These are phyloP conservation scores for Saccharomycopsis schoenii DNA, from an alignment of 805 yeast genomes.

Conservation along the genomic window DNA sequence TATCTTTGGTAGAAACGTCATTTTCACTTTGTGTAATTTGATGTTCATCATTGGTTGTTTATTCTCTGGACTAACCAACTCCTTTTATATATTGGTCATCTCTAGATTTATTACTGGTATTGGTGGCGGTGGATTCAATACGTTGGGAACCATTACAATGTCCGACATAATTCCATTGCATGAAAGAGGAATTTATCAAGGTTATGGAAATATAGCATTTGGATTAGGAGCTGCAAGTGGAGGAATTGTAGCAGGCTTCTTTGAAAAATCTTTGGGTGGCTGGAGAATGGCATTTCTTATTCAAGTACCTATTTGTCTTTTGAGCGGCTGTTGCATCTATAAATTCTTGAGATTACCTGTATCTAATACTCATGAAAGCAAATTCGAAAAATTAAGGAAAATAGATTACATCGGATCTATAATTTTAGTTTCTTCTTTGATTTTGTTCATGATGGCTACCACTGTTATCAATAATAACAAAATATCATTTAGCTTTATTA, in stretches of 20 bases:
- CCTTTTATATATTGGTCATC: constrained; percentile 31
- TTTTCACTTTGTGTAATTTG: constrained; percentile 32
- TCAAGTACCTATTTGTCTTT: constrained; percentile 43
- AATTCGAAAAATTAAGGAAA: constrained; percentile 39
- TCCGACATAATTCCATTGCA: constrained; percentile 70
- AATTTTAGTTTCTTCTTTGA: constrained; percentile 46
- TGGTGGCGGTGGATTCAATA: constrained; percentile 85
- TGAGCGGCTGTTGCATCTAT: constrained; percentile 32
- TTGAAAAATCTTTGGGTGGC: constrained; percentile 38
- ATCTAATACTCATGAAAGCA: constrained; percentile 30
- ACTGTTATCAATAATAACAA: constrained; percentile 25
- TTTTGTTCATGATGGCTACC: constrained; percentile 52
- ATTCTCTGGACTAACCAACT: constrained; percentile 29
- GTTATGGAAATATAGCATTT: constrained; percentile 61
- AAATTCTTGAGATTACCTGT: constrained; percentile 36
- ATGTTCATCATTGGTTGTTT: constrained; percentile 39
- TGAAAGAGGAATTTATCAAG: constrained; percentile 71
- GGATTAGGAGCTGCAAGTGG: constrained; percentile 71
- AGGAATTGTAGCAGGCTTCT: constrained; percentile 50
- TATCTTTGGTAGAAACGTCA: constrained; percentile 43
- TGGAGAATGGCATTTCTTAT: constrained; percentile 57
- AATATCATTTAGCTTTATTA: constrained; percentile 31
- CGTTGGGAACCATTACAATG: constrained; percentile 64
- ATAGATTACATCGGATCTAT: constrained; percentile 62
- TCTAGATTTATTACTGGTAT: constrained; percentile 72